These are phyloP conservation scores for Ceriops tagal DNA, from an alignment of 345 rosid species.

Conservation along the genomic window DNA sequence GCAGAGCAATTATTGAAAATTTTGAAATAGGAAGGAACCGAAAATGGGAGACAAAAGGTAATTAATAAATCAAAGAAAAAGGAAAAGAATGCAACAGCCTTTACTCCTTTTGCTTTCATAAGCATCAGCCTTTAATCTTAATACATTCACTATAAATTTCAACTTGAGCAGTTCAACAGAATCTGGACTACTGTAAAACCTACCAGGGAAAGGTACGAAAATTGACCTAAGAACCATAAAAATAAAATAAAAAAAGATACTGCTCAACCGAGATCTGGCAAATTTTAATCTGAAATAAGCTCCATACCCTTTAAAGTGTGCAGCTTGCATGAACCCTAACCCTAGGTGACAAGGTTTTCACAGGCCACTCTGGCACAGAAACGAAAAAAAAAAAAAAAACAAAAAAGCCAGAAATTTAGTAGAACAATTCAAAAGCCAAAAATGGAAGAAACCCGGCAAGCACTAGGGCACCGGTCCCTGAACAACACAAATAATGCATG, in stretches of 20 bases:
- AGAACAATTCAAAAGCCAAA: constrained; percentile 5
- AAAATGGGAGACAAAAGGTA: no score
- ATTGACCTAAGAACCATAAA: no score
- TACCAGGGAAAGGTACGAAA: no score
- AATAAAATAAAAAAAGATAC: background rate
- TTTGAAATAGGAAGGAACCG: no score
- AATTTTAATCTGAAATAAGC: background rate
- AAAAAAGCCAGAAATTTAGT: background rate
- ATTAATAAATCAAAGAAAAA: no score
- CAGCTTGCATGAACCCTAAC: constrained; percentile 30
- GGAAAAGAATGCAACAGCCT: no score
- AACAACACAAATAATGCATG: background rate
- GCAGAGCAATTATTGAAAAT: background rate
- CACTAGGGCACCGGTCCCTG: background rate
- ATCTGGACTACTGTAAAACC: no score
- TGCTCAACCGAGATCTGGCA: background rate
- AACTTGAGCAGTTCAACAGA: no score
- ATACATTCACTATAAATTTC: no score
- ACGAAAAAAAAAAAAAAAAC: background rate
- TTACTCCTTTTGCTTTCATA: no score
- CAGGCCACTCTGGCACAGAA: no score
- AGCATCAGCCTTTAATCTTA: no score
- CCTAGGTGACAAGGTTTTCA: constrained; percentile 15
- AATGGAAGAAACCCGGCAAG: constrained; percentile 1
- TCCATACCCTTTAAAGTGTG: background rate